These are phyloP conservation scores for Aspergillus awamori DNA, from an alignment of 2,329 filamentous ascomycete species.

Conservation along the genomic window DNA sequence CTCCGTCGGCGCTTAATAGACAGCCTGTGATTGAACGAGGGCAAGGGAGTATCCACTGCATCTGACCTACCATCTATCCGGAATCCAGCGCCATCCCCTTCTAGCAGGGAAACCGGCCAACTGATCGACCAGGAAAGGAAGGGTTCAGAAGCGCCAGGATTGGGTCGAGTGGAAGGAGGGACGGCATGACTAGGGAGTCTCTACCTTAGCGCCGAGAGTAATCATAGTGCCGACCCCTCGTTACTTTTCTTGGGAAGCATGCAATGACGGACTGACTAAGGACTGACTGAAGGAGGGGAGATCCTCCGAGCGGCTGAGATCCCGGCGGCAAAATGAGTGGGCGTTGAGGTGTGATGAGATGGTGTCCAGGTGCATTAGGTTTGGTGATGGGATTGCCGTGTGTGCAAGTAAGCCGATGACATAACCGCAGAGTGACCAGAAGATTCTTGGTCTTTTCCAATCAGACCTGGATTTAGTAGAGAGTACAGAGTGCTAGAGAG, in stretches of 20 bases:
- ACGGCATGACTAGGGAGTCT: background rate
- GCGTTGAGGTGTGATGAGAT: slow-evolving; percentile 17
- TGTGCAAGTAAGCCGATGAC: background rate
- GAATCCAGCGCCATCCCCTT: background rate
- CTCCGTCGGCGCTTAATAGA: background rate
- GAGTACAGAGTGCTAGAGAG: no score
- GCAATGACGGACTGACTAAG: no score
- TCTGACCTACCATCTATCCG: background rate
- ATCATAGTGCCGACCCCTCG: background rate
- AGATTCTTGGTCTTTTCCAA: no score
- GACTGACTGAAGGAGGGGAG: slow-evolving; percentile 2
- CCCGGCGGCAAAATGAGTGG: slow-evolving; percentile 19
- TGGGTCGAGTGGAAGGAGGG: background rate
- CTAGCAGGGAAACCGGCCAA: background rate
- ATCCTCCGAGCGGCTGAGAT: slow-evolving; percentile 14
- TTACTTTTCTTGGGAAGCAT: background rate
- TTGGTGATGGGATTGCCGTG: background rate
- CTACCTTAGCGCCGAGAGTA: no score
- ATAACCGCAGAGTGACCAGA: background rate
- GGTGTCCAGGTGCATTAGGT: slow-evolving; percentile 16
- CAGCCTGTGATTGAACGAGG: background rate
- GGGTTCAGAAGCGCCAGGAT: background rate
- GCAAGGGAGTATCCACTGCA: no score
- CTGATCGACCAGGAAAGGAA: slow-evolving; percentile 3
- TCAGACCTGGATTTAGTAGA: no score